Evolutionary conservation across 1,284 basidiomycete genomes (phyloP).

Genomic region (Leccinum pallidistipes): DNA sequence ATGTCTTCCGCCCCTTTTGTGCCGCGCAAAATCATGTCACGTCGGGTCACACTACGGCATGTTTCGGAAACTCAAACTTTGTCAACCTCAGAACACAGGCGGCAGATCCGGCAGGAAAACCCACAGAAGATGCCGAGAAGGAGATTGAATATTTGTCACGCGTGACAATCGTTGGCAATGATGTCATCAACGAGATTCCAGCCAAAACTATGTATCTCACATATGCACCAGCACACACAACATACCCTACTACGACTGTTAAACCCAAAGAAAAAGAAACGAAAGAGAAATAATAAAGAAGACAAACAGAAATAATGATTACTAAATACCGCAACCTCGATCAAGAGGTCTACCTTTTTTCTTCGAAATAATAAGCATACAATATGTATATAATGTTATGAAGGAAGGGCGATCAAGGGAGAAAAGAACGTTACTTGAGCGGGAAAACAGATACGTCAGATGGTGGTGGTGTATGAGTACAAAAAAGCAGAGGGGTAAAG

Average conservation of each 20-base stretch:
- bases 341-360: not conserved
- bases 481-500: not conserved
- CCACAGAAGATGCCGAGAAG: not conserved
- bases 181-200: too few relatives aligned
- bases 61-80: not conserved
- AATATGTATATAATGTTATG: constrained; percentile 3
- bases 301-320: constrained; percentile 7
- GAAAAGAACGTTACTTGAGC: not conserved
- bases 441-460: constrained; percentile 12
- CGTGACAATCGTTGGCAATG: too few relatives aligned
- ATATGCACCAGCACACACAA: not conserved
- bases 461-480: constrained; percentile 15
- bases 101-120: not conserved
- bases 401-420: not conserved
- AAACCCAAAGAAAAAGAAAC: not conserved
- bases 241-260: not conserved
- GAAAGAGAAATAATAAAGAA: not conserved
- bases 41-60: not conserved
- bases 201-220: not conserved
- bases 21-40: not conserved
- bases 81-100: not conserved
- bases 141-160: too few relatives aligned
- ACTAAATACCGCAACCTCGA: constrained; percentile 1
- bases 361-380: not conserved
- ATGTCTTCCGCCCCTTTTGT: not conserved